phyloP scores from a whole-genome alignment of 257 asterid genomes.

The Mitragyna speciosa region DNA sequence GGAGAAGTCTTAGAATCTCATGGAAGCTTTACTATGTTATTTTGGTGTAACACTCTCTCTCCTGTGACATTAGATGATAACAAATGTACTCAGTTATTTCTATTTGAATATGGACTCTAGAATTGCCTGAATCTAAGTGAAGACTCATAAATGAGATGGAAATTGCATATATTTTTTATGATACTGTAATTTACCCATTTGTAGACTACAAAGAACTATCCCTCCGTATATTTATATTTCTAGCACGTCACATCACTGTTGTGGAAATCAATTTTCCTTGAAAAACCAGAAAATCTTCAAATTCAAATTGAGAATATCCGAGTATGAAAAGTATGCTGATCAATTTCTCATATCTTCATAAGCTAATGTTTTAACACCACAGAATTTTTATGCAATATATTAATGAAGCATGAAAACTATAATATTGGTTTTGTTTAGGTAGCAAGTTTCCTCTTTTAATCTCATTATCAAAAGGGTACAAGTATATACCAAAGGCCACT shows the following conservation, averaged over 20 bases:
- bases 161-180: neutral
- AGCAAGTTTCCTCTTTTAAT: too few species aligned
- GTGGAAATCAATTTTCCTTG: neutral
- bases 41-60: neutral
- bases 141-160: neutral
- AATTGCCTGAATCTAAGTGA: neutral
- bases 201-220: neutral
- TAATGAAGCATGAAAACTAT: too few species aligned
- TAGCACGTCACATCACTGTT: neutral
- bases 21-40: neutral
- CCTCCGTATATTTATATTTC: too few species aligned
- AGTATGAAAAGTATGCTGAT: neutral
- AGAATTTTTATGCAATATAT: too few species aligned
- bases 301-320: neutral
- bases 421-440: too few species aligned
- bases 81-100: neutral
- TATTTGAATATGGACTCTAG: neutral
- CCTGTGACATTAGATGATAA: neutral
- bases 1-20: neutral
- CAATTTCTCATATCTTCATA: neutral
- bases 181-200: neutral
- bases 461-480: too few species aligned
- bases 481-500: neutral
- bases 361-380: too few species aligned
- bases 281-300: neutral